phyloP scores from a whole-genome alignment of 306 rosid genomes.

The Geum urbanum region DNA sequence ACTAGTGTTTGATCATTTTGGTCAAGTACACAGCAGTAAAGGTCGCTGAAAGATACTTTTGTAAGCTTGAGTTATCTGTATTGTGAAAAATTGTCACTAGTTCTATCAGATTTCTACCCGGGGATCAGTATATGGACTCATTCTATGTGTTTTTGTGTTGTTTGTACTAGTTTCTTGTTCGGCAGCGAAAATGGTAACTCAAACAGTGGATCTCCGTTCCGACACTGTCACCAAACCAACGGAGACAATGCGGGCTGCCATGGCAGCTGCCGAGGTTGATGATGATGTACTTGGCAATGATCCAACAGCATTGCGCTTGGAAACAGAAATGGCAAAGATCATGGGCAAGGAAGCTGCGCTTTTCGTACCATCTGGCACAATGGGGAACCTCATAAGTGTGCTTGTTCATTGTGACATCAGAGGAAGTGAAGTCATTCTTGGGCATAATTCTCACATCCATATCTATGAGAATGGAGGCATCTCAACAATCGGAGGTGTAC shows the following conservation, averaged over 20 bases:
- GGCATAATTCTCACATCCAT: slow-evolving; percentile 68
- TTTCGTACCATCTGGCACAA: slow-evolving; percentile 92
- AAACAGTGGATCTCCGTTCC: slow-evolving; percentile 76
- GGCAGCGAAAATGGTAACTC: slow-evolving; percentile 61
- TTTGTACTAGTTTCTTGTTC: slow-evolving; percentile 20
- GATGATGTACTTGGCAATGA: slow-evolving; percentile 71
- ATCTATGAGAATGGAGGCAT: slow-evolving; percentile 89
- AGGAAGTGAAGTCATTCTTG: slow-evolving; percentile 93
- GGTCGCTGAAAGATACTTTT: slow-evolving; percentile 31
- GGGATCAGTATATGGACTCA: slow-evolving; percentile 16
- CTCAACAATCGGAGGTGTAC: slow-evolving; percentile 87
- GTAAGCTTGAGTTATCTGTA: slow-evolving; percentile 23
- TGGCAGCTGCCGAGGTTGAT: slow-evolving; percentile 87
- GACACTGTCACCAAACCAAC: slow-evolving; percentile 92
- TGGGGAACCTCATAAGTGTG: slow-evolving; percentile 90
- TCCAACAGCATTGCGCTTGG: slow-evolving; percentile 66
- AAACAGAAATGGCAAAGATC: slow-evolving; percentile 65
- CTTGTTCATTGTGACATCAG: slow-evolving; percentile 80
- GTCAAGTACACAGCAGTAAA: slow-evolving; percentile 15
- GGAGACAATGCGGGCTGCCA: slow-evolving; percentile 72
- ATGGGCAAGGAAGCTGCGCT: slow-evolving; percentile 85
- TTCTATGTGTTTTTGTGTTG: background rate
- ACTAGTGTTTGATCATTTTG: background rate
- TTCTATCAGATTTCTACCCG: background rate
- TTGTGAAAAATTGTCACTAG: background rate